Conservation (phyloP, 495 filamentous ascomycete species). For the Aspergillus heteromorphus region DNA sequence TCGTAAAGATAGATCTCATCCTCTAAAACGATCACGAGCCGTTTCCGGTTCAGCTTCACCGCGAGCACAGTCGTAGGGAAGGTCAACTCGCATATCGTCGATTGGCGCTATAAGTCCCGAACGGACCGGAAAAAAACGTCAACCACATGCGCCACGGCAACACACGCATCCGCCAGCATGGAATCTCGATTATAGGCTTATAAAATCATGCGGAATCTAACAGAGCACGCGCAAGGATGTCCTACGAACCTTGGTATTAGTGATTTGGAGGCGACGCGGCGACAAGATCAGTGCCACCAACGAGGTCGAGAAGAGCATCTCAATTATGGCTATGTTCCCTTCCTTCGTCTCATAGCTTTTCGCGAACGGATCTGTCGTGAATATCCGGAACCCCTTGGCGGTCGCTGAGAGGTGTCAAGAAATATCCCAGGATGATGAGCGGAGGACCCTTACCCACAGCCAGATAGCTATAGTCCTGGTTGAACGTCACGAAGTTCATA, state of each 20-base stretch:
- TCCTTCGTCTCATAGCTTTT: constrained; percentile 91
- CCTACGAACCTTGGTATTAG: constrained; percentile 84
- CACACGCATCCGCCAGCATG: neutral
- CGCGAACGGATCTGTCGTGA: constrained; percentile 90
- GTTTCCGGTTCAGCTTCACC: constrained; percentile 87
- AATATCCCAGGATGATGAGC: constrained; percentile 2
- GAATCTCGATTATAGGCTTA: neutral
- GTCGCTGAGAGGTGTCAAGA: constrained; percentile 56
- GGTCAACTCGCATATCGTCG: constrained; percentile 97
- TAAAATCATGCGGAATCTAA: neutral
- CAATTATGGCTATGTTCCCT: constrained; percentile 87
- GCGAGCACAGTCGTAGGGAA: constrained; percentile 92
- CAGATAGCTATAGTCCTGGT: constrained; percentile 95
- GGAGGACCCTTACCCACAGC: constrained; percentile 68
- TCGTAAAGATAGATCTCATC: constrained; percentile 97
- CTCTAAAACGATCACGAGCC: constrained; percentile 87
- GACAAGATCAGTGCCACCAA: constrained; percentile 88
- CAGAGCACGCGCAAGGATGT: neutral
- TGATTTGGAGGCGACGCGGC: constrained; percentile 84
- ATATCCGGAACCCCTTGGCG: constrained; percentile 87
- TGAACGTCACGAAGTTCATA: constrained; percentile 98
- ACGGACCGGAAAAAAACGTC: constrained; percentile 3
- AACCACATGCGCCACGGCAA: constrained; percentile 2
- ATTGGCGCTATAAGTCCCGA: constrained; percentile 60
- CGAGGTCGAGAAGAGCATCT: constrained; percentile 99